phyloP scores from a whole-genome alignment of 306 rosid genomes.

The Citrullus mucosospermus region DNA sequence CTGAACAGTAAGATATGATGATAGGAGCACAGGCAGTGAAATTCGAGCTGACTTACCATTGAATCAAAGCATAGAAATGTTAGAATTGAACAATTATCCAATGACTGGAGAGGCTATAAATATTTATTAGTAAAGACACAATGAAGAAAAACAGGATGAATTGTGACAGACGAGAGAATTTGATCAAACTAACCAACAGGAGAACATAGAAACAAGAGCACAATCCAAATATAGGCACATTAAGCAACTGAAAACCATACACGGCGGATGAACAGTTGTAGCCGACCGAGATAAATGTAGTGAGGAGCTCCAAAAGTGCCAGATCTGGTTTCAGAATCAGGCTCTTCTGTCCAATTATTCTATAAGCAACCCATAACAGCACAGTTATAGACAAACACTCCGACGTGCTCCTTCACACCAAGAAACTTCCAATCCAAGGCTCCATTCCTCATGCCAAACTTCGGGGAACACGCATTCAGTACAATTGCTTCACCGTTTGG shows the following conservation, averaged over 20 bases:
- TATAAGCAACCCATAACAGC: constrained; percentile 24
- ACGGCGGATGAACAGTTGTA: neutral
- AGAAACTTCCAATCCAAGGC: constrained; percentile 21
- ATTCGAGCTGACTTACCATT: neutral
- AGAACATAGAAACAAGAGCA: neutral
- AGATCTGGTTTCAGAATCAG: neutral
- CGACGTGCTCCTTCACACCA: constrained; percentile 15
- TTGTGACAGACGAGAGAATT: neutral
- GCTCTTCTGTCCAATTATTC: neutral
- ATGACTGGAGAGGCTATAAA: neutral
- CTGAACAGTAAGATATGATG: neutral
- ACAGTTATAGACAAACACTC: constrained; percentile 29
- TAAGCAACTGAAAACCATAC: neutral
- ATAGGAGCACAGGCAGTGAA: neutral
- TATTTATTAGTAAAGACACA: constrained; percentile 1
- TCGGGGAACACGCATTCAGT: constrained; percentile 19
- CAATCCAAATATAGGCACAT: neutral
- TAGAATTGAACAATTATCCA: neutral
- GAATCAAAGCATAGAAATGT: neutral
- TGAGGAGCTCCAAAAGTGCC: neutral
- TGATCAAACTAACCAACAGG: constrained; percentile 4
- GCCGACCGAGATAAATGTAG: neutral
- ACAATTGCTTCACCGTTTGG: constrained; percentile 16
- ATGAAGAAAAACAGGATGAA: constrained; percentile 4
- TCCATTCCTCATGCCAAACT: constrained; percentile 7